Conservation (phyloP, 768 basidiomycete species). For the Neoboletus magnificus region DNA sequence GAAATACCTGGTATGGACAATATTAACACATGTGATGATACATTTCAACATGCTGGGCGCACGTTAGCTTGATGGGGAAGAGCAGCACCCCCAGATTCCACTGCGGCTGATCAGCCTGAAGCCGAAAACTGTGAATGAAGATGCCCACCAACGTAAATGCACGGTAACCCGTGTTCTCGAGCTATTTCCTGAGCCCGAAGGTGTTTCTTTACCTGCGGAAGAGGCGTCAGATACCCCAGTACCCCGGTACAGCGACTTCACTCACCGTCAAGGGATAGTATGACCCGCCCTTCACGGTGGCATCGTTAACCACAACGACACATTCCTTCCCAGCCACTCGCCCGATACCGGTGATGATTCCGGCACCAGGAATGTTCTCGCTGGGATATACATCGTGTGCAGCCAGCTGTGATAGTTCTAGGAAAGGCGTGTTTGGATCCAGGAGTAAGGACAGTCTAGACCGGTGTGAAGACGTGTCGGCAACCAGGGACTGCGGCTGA, state of each 20-base stretch:
- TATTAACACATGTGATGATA: neutral
- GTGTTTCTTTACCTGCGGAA: conserved; percentile 83
- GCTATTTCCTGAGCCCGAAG: conserved; percentile 92
- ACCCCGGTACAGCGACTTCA: neutral
- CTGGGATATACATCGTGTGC: conserved; percentile 82
- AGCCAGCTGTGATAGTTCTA: conserved; percentile 84
- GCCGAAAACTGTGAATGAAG: neutral
- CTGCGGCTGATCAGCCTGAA: conserved; percentile 37
- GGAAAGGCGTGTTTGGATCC: conserved; percentile 84
- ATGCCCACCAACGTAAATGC: conserved; percentile 82
- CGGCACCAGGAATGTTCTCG: conserved; percentile 79
- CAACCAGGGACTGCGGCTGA: conserved; percentile 24
- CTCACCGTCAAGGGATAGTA: conserved; percentile 84
- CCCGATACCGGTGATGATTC: conserved; percentile 84
- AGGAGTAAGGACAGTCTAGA: conserved; percentile 67
- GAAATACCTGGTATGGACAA: conserved; percentile 58
- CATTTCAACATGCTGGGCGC: neutral
- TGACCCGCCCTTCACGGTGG: conserved; percentile 89
- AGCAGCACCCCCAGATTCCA: conserved; percentile 93
- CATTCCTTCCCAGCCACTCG: conserved; percentile 80
- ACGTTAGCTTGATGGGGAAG: conserved; percentile 88
- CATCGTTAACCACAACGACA: conserved; percentile 90
- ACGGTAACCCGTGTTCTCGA: conserved; percentile 84
- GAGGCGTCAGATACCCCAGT: neutral
- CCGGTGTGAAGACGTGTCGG: conserved; percentile 1